Evolutionary conservation across 805 yeast genomes (phyloP).

Genomic region (Candida maltosa): DNA sequence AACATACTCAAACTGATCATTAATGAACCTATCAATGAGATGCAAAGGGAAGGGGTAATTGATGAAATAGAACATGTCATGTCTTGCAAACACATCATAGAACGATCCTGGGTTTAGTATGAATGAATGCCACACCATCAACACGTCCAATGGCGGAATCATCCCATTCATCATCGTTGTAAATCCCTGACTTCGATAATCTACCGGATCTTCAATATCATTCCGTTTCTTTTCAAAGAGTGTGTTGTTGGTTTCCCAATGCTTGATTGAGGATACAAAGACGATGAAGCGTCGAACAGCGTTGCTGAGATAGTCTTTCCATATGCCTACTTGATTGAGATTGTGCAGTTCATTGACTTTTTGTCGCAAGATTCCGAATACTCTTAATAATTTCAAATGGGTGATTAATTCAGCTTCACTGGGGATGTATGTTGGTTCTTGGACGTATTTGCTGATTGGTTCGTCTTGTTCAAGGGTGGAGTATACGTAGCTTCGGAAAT

Average conservation of each 20-base stretch:
- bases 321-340: conserved; percentile 7
- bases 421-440: conserved; percentile 4
- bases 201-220: no score
- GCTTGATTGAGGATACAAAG: no score
- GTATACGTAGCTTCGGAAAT: conserved; percentile 2
- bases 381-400: conserved; percentile 21
- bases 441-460: not conserved
- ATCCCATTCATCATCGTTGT: not conserved
- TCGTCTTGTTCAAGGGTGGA: not conserved
- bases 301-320: conserved; percentile 20
- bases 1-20: not conserved
- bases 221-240: conserved; percentile 9
- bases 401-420: conserved; percentile 12
- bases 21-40: conserved; percentile 10
- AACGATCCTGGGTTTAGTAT: conserved; percentile 15
- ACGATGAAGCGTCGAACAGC: conserved; percentile 21
- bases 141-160: conserved; percentile 20
- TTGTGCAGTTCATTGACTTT: conserved; percentile 5
- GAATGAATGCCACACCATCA: conserved; percentile 22
- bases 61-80: conserved; percentile 6
- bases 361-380: conserved; percentile 17
- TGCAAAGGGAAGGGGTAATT: conserved; percentile 11
- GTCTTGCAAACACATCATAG: conserved; percentile 12
- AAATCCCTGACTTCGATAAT: not conserved
- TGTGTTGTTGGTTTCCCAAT: no score